Base-by-base conservation (phyloP, 164 flowering plant genomes). In the Brasenia schreberi region DNA sequence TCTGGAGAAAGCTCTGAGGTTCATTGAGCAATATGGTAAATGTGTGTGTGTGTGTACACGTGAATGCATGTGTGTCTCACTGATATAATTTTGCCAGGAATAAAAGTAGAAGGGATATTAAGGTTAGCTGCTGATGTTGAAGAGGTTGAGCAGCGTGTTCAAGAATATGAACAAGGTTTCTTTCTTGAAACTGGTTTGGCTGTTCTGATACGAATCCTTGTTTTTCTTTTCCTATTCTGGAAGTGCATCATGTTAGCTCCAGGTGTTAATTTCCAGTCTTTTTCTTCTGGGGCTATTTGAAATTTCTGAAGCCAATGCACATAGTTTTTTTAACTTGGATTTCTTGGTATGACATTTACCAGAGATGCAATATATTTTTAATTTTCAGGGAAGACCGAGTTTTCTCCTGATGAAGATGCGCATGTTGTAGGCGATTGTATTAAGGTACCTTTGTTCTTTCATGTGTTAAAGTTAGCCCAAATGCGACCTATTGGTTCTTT, bases 41-140 rank as follows among this genome's bases (percentile, higher is more conserved):
- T 66, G 64, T 69, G 66, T 71, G 61, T 64, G 61, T 67, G 53
- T 43, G 4, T 14, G 12, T 9, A 9, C 4, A 9, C 56, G 2
- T 49, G 12, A 9, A 49, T 49, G 12, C 39, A 33, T 33, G 39
- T 33, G 39, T 33, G 39, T 33, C 39, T 49, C 16, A 9, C 9
- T 49, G 56, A 49, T 49, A 49, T 49, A 9, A 11, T 61, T 7
- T 56, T 4, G 49, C 61, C 80, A 91, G 98, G 98, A 67, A 76
- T 84, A 68, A 89, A 79, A 80, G 84, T 82, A 60, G 98, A 94
- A 84, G 98, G 98, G 43, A 89, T 94, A 68, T 78, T 94, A 81
- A 78, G 98, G 71, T 97, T 91, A 77, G 85, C 98, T 73, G 98
- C 98, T 53, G 90, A 85, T 76, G 98, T 94, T 72, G 98, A 94